phyloP scores from a whole-genome alignment of 306 rosid genomes.

The Parietaria judaica region DNA sequence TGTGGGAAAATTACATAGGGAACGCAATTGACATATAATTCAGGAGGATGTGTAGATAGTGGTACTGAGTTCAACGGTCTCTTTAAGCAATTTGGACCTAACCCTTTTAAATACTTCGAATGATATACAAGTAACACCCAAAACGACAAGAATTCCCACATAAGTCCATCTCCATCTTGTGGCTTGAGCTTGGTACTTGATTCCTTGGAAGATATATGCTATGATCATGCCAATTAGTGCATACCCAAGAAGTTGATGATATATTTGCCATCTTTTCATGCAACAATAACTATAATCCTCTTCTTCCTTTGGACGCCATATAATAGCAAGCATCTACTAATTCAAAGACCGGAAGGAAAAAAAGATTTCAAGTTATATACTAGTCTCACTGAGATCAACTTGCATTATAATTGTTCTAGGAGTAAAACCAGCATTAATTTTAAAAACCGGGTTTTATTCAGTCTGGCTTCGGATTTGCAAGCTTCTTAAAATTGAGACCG shows the following conservation, averaged over 20 bases:
- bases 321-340: slow-evolving; percentile 36
- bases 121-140: slow-evolving; percentile 19
- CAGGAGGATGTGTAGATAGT: slow-evolving; percentile 15
- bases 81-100: slow-evolving; percentile 9
- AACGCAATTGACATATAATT: neutral
- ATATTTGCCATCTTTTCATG: slow-evolving; percentile 18
- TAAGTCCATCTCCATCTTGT: slow-evolving; percentile 37
- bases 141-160: slow-evolving; percentile 28
- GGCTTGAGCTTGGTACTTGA: slow-evolving; percentile 21
- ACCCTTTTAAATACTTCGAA: slow-evolving; percentile 34
- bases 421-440: no score
- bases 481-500: no score
- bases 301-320: slow-evolving; percentile 25
- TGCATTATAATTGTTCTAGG: no score
- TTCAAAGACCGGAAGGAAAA: neutral
- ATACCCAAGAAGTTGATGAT: slow-evolving; percentile 29
- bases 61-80: slow-evolving; percentile 16
- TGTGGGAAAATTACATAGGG: neutral
- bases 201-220: slow-evolving; percentile 34
- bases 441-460: no score
- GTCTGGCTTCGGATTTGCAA: no score
- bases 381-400: no score
- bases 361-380: neutral
- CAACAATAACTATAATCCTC: neutral
- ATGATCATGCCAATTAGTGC: slow-evolving; percentile 25